Percentiles rank a stretch among this genome's conserved stretches.
phyloP scores from a whole-genome alignment of 148 eudicot species.

The Amaranthus hypochondriacus region DNA sequence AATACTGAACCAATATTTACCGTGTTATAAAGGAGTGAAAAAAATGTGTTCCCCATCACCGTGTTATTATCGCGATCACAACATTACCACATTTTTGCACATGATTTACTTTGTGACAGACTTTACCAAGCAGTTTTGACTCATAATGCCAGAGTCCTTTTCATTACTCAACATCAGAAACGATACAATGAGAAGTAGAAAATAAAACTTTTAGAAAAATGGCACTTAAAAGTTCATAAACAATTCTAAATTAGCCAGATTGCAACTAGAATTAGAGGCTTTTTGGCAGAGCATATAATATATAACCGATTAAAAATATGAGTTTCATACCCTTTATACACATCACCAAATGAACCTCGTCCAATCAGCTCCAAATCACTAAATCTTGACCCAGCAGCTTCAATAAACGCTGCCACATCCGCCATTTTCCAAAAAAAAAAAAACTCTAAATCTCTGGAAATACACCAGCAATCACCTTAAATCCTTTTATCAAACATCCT shows the following conservation, averaged over 20 bases:
- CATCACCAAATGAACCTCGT: slow-evolving; percentile 96
- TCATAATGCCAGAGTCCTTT: slow-evolving; percentile 3
- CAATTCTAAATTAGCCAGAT: no score
- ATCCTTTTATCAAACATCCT: slow-evolving; percentile 22
- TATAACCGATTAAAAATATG: not conserved
- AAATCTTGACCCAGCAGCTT: slow-evolving; percentile 84
- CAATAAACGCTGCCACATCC: slow-evolving; percentile 61
- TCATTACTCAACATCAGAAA: not conserved
- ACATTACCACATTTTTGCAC: no score
- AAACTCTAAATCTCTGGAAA: slow-evolving; percentile 8
- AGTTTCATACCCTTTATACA: slow-evolving; percentile 75
- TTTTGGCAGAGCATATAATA: not conserved
- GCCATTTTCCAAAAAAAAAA: slow-evolving; percentile 34
- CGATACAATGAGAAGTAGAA: not conserved
- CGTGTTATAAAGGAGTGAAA: no score
- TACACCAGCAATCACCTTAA: not conserved
- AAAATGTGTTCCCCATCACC: no score
- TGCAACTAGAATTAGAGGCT: not conserved
- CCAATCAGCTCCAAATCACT: slow-evolving; percentile 87
- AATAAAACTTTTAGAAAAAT: no score
- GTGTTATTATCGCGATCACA: no score
- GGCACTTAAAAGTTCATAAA: no score
- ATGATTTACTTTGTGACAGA: no score
- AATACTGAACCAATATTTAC: no score
- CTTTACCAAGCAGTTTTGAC: not conserved